Base-by-base conservation (phyloP, 495 filamentous ascomycete species). In the Jackrogersella multiformis region DNA sequence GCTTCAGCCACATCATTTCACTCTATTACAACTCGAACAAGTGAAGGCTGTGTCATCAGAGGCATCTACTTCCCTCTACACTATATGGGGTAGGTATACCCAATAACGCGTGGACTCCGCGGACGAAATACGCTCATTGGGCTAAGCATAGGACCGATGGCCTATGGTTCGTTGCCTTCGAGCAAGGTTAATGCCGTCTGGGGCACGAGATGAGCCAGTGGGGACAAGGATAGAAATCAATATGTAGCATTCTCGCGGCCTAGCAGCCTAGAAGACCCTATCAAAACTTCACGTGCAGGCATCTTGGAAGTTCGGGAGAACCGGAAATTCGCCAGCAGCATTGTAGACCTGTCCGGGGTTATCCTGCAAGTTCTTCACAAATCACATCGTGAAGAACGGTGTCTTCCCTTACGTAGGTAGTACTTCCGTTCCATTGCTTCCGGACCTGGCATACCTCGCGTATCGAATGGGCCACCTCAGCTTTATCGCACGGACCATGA, bases 221-320 rank as follows among this genome's bases (percentile, higher is more conserved):
- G 32, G 53, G 53, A 16, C 13, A 10, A 44, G 24, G 41, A 41
- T 39, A 54, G 23, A 21, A 68, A 68, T 63, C 46, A 63, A 55
- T 28, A 53, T 12, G 65, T 68, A 51, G 53, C 53, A 68, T 68
- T 62, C 38, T 39, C 7, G n/a, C n/a, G n/a, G n/a, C n/a, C n/a
- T 57, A 28, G 57, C 42, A 49, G 42, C 16, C 21, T 35, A 2
- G 28, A 24, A 26, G 23, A 46, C 30, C 64, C 58, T 68, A 68
- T 61, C 52, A 53, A 15, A 53, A 30, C 52, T 68, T 68, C 65
- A 59, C 59, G 58, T 68, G 59, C 46, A 63, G 39, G 20, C 45
- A 28, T 13, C 15, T 9, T 51, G 9, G 45, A 58, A 34, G n/a
- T 44, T 57, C 57, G 64, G 57, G 36, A 57, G 30, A 62, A 21